Base-by-base conservation (phyloP, 495 filamentous ascomycete genomes). In the Cercophora newfieldiana region DNA sequence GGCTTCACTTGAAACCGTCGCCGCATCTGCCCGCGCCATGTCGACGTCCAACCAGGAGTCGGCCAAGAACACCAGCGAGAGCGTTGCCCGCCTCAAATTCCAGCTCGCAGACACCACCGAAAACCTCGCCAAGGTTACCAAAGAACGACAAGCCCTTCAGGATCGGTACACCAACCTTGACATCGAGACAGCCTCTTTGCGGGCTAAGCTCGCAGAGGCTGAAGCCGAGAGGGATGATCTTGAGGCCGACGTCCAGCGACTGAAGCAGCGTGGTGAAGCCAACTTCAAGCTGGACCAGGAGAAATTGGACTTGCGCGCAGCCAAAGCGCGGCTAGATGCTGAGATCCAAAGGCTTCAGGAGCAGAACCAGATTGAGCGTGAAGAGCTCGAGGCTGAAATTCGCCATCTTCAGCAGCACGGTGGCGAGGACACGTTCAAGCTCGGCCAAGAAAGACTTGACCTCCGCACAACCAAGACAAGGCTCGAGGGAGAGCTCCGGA, bases 191-290 rank as follows among this genome's bases (percentile, higher is more conserved):
- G 85, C 85, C 57, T 77, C 83, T 54, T 68, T 91, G n/a, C 82
- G 82, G 54, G 74, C 78, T 22, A 79, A 84, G 0, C 74, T 82
- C 19, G 76, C 79, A 24, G 85, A 88, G 49, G 71, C 83, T 33
- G 85, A 88, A 70, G 81, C 84, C 21, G 88, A 91, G 69, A 84
- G 88, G 14, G 86, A 90, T 65, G 87, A 90, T 68, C 72, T 91
- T 19, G 84, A 86, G 56, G 80, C 72, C 59, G 85, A 89, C 63
- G 73, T 90, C 3, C 75, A 82, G 19, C 78, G 80, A 18, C 71
- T 76, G 33, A 81, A 82, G 25, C 80, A 80, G 61, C 80, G 80
- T 44, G 81, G 79, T 7, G 84, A 83, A 82, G 75, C 79, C 29
- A 82, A 81, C 16, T 83, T 83, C 65, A 82, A 77, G 21, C 74